These are phyloP conservation scores for Bertia moriformis DNA, from an alignment of 2,329 filamentous ascomycete species.

Conservation along the genomic window DNA sequence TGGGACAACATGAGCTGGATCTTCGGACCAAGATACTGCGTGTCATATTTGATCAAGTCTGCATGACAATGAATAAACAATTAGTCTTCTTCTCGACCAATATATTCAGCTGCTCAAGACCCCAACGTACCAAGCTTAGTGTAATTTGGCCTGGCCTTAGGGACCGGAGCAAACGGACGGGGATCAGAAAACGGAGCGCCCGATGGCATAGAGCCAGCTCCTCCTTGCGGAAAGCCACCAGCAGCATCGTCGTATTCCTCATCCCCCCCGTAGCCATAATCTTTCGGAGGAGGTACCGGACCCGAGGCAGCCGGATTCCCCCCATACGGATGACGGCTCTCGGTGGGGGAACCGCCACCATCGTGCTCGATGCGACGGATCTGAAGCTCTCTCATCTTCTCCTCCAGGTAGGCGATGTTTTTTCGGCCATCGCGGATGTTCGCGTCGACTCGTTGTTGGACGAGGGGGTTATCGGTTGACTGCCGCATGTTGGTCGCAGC, in stretches of 20 bases:
- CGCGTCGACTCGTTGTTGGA: slow-evolving; percentile 78
- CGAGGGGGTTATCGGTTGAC: slow-evolving; percentile 83
- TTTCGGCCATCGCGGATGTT: slow-evolving; percentile 87
- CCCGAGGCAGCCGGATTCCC: not conserved
- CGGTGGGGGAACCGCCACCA: slow-evolving; percentile 30
- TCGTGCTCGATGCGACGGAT: slow-evolving; percentile 51
- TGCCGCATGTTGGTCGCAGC: slow-evolving; percentile 89
- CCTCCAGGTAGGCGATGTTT: slow-evolving; percentile 92
- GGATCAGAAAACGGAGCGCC: slow-evolving; percentile 65
- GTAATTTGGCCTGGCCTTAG: slow-evolving; percentile 74
- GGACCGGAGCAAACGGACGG: slow-evolving; percentile 49
- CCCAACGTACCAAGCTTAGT: slow-evolving; percentile 71
- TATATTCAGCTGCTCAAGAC: not conserved
- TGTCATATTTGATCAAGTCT: slow-evolving; percentile 99
- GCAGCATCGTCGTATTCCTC: not conserved
- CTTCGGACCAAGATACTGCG: slow-evolving; percentile 81
- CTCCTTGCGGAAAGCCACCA: not conserved
- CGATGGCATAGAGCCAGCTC: slow-evolving; percentile 62
- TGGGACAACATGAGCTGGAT: slow-evolving; percentile 99
- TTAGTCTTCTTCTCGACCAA: not conserved
- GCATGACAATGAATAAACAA: not conserved
- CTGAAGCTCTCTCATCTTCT: slow-evolving; percentile 77
- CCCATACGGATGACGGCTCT: not conserved
- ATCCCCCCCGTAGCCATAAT: slow-evolving; percentile 20
- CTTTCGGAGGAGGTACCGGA: slow-evolving; percentile 54